Evolutionary conservation across 768 basidiomycete species (phyloP).

Genomic region (Coprinopsis cinerea): DNA sequence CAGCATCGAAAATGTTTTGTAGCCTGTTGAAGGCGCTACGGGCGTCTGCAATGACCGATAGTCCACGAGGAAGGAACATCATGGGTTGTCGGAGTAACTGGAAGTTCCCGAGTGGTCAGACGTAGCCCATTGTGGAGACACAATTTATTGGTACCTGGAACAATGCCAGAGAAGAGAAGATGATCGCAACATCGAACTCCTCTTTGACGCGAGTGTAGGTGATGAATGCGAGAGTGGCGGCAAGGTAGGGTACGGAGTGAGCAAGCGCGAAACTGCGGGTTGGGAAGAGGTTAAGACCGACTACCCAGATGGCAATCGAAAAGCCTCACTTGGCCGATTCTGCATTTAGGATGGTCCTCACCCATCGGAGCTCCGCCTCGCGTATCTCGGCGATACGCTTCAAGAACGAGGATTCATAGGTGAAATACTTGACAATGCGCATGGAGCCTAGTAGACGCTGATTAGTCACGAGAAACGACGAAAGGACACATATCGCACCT

Average conservation of each 20-base stretch:
- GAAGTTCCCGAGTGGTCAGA: slow-evolving; percentile 1
- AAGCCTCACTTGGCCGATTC: slow-evolving; percentile 53
- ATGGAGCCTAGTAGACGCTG: slow-evolving; percentile 49
- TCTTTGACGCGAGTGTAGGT: slow-evolving; percentile 53
- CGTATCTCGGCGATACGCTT: slow-evolving; percentile 55
- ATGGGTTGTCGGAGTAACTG: slow-evolving; percentile 65
- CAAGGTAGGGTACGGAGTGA: slow-evolving; percentile 55
- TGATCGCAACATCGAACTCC: slow-evolving; percentile 56
- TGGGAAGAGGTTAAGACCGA: slow-evolving; percentile 11
- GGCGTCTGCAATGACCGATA: slow-evolving; percentile 61
- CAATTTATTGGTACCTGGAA: slow-evolving; percentile 42
- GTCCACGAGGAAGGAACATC: slow-evolving; percentile 57
- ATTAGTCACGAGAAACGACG: neutral
- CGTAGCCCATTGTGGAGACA: neutral
- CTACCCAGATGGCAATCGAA: neutral
- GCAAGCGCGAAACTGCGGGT: slow-evolving; percentile 42
- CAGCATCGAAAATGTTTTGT: slow-evolving; percentile 47
- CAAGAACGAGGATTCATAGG: slow-evolving; percentile 64
- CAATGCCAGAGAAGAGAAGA: slow-evolving; percentile 61
- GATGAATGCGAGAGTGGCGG: slow-evolving; percentile 61
- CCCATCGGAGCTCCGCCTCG: slow-evolving; percentile 47
- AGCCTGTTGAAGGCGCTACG: slow-evolving; percentile 54
- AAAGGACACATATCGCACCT: slow-evolving; percentile 24
- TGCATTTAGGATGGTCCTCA: slow-evolving; percentile 52
- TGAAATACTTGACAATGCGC: slow-evolving; percentile 75